A percentile compares a stretch with the other conserved stretches of the same genome.
These are phyloP conservation scores for Hymenoscyphus fraxineus DNA, from an alignment of 2,329 filamentous ascomycete species.

Conservation along the genomic window DNA sequence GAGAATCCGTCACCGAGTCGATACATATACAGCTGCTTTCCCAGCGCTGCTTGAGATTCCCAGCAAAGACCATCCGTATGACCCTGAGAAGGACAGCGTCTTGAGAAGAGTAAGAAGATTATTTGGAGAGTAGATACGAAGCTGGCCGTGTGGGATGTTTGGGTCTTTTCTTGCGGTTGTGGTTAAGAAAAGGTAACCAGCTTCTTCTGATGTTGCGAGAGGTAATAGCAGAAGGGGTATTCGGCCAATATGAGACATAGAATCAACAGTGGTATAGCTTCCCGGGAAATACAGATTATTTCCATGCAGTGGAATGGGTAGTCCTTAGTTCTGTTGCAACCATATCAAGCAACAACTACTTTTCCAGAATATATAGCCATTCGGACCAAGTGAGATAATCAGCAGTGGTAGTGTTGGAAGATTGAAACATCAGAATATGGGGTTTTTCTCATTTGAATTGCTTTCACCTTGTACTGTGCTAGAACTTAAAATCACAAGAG, in stretches of 20 bases:
- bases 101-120: slow-evolving; percentile 77
- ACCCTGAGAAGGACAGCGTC: slow-evolving; percentile 98
- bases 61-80: slow-evolving; percentile 97
- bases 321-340: background rate
- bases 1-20: slow-evolving; percentile 83
- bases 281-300: background rate
- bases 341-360: background rate
- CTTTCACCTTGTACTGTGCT: background rate
- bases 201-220: background rate
- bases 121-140: slow-evolving; percentile 59
- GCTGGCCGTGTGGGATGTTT: background rate
- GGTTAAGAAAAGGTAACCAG: background rate
- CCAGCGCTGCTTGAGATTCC: slow-evolving; percentile 96
- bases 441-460: too few species aligned
- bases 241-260: background rate
- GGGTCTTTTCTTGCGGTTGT: background rate
- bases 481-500: background rate
- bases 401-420: background rate
- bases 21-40: slow-evolving; percentile 90
- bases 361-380: too few species aligned
- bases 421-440: background rate
- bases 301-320: background rate
- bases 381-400: too few species aligned
- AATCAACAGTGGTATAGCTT: background rate
- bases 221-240: background rate